phyloP scores from a whole-genome alignment of 192 early-diverging fungal species.

The Coemansia aciculifera region DNA sequence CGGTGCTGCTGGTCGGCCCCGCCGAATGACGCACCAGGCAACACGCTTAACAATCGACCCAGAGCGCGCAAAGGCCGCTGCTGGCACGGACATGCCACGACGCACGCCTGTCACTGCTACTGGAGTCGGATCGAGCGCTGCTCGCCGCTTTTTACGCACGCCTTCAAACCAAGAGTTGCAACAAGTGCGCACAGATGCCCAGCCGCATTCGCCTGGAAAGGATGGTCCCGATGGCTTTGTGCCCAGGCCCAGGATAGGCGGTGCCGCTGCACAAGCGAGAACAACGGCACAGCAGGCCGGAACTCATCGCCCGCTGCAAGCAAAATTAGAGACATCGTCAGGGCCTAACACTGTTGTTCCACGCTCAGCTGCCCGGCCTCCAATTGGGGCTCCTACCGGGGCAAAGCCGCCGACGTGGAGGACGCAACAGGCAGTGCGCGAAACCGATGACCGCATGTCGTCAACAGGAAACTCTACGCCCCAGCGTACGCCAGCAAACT shows the following conservation, averaged over 20 bases:
- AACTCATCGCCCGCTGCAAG: constrained; percentile 44
- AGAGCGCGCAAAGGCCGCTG: constrained; percentile 34
- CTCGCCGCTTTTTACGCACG: constrained; percentile 33
- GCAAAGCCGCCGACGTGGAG: constrained; percentile 47
- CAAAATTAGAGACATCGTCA: constrained; percentile 39
- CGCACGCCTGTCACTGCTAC: constrained; percentile 42
- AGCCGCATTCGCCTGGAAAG: constrained; percentile 29
- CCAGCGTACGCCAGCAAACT: constrained; percentile 39
- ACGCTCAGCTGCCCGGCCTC: constrained; percentile 24
- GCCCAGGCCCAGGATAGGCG: constrained; percentile 15
- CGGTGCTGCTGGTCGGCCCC: constrained; percentile 47
- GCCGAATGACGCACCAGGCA: constrained; percentile 55
- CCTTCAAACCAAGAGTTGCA: constrained; percentile 26
- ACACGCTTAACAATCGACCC: constrained; percentile 46
- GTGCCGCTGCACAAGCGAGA: constrained; percentile 6
- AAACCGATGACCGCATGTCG: constrained; percentile 21
- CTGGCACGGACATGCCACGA: constrained; percentile 7
- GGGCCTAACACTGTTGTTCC: constrained; percentile 4
- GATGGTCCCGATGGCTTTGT: constrained; percentile 16
- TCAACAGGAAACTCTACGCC: constrained; percentile 21
- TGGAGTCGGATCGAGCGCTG: constrained; percentile 25
- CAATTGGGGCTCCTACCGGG: constrained; percentile 14
- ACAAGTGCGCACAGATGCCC: constrained; percentile 12
- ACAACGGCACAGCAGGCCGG: constrained; percentile 16
- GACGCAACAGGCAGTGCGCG: constrained; percentile 49